Evolutionary conservation across 805 yeast species (phyloP).

Genomic region (Nakazawaea wyomingensis): DNA sequence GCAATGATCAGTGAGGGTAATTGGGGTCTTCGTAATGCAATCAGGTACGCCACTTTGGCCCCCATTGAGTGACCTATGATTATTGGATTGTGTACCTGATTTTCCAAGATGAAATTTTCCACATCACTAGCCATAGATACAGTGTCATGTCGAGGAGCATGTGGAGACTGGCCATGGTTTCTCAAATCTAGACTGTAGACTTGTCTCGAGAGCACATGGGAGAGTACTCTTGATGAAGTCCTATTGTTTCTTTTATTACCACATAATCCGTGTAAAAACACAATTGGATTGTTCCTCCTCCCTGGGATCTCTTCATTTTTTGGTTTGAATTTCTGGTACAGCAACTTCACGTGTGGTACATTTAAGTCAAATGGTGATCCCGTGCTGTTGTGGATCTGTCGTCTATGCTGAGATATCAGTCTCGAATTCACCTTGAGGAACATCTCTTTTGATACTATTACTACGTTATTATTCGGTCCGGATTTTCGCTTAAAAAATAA

Average conservation of each 20-base stretch:
- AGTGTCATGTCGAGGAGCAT: conserved; percentile 61
- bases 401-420: too few species aligned
- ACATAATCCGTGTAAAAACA: conserved; percentile 83
- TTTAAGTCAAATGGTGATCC: conserved; percentile 4
- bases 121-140: conserved; percentile 78
- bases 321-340: conserved; percentile 9
- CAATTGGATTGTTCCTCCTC: conserved; percentile 46
- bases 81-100: conserved; percentile 37
- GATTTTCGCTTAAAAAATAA: too few species aligned
- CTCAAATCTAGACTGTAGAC: conserved; percentile 71
- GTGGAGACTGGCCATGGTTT: conserved; percentile 90
- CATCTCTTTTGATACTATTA: too few species aligned
- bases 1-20: conserved; percentile 51
- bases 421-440: too few species aligned
- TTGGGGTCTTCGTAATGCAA: conserved; percentile 63
- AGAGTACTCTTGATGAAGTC: conserved; percentile 57
- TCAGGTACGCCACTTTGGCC: conserved; percentile 87
- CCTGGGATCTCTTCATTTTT: too few species aligned
- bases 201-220: conserved; percentile 42
- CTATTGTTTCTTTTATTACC: conserved; percentile 79
- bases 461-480: too few species aligned
- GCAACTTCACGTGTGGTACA: conserved; percentile 14
- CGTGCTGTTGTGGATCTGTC: not conserved
- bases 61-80: conserved; percentile 84
- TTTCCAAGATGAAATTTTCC: conserved; percentile 50